phyloP scores from a whole-genome alignment of 106 monocot species.

The Gastrodia elata region DNA sequence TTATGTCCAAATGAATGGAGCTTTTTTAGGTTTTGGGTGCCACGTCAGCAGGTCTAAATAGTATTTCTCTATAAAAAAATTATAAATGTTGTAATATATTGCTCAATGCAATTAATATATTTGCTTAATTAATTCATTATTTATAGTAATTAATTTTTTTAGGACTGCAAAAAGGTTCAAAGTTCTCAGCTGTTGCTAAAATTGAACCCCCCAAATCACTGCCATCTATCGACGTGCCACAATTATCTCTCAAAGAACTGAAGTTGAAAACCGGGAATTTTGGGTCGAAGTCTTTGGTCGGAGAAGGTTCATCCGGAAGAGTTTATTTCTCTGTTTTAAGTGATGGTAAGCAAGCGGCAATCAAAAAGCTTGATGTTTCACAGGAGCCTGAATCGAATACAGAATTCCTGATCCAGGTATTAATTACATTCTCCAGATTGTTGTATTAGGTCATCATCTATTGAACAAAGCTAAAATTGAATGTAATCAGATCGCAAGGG shows the following conservation, averaged over 20 bases:
- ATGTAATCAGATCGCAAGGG: conserved; percentile 39
- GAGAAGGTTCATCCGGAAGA: conserved; percentile 46
- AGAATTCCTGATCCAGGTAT: conserved; percentile 10
- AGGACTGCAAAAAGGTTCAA: conserved; percentile 22
- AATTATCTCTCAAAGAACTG: conserved; percentile 27
- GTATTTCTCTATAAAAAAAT: too few species aligned
- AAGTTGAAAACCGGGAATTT: conserved; percentile 36
- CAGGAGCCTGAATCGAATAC: conserved; percentile 37
- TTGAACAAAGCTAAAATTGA: conserved; percentile 7
- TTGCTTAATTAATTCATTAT: too few species aligned
- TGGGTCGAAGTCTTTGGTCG: conserved; percentile 34
- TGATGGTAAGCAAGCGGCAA: conserved; percentile 26
- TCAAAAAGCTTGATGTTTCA: conserved; percentile 46
- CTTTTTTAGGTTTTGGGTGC: too few species aligned
- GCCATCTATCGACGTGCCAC: conserved; percentile 27
- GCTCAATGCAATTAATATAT: too few species aligned
- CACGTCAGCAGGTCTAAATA: too few species aligned
- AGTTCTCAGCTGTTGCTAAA: conserved; percentile 16
- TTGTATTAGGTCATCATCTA: neutral
- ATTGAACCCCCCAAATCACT: conserved; percentile 18
- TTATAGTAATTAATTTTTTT: neutral
- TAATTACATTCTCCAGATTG: neutral
- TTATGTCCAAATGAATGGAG: too few species aligned
- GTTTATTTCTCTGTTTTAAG: conserved; percentile 29
- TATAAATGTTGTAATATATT: too few species aligned